A percentile compares a stretch with the other conserved stretches of the same genome.
These are phyloP conservation scores for Fusarium sp. DNA, from an alignment of 2,329 filamentous ascomycete species.

Conservation along the genomic window DNA sequence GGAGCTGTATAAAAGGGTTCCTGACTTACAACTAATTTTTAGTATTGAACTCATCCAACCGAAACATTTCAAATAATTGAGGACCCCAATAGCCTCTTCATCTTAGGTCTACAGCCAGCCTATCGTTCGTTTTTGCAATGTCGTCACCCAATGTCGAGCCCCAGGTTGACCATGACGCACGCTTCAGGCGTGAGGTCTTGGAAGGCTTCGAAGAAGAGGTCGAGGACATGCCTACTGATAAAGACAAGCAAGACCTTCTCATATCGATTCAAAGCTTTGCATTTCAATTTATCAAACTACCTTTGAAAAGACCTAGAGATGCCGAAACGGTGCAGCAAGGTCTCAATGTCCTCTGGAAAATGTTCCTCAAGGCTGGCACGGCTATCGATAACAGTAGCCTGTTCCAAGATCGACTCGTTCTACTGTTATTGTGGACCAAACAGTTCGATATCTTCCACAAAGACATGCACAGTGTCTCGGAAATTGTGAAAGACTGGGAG, in stretches of 20 bases:
- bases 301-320: neutral
- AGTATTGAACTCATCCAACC: neutral
- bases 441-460: neutral
- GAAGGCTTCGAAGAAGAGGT: neutral
- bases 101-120: neutral
- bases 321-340: neutral
- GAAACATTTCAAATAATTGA: neutral
- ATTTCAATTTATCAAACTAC: neutral
- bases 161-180: neutral
- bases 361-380: neutral
- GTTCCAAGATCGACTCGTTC: constrained; percentile 19
- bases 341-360: constrained; percentile 1
- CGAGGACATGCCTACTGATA: neutral
- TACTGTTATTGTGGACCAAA: constrained; percentile 8
- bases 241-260: neutral
- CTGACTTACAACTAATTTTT: neutral
- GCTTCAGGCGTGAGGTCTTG: neutral
- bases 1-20: no score
- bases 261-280: neutral
- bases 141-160: neutral
- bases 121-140: neutral
- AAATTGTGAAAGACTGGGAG: neutral
- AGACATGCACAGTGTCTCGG: neutral
- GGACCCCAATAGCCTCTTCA: neutral
- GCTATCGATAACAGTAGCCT: neutral